Evolutionary conservation across 2,329 filamentous ascomycete genomes (phyloP).

Genomic region (Tolypocladium sp.): DNA sequence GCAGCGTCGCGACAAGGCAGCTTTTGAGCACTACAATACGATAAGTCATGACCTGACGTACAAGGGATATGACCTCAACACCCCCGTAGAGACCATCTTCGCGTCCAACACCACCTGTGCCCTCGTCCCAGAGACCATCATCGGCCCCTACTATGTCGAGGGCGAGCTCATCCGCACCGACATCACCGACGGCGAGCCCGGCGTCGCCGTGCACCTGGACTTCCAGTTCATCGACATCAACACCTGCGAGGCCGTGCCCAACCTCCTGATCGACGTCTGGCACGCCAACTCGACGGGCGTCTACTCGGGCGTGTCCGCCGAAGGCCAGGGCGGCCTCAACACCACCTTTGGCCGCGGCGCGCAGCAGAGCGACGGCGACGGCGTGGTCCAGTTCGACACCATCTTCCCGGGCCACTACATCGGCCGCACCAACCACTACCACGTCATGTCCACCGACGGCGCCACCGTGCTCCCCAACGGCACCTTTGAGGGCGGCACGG

Average conservation of each 20-base stretch:
- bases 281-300: conserved; percentile 35
- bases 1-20: conserved; percentile 1
- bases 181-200: conserved; percentile 28
- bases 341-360: conserved; percentile 29
- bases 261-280: conserved; percentile 34
- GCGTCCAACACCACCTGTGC: conserved; percentile 7
- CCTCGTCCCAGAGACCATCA: conserved; percentile 7
- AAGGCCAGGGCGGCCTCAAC: conserved; percentile 25
- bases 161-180: conserved; percentile 28
- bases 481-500: conserved; percentile 38
- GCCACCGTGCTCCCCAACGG: conserved; percentile 34
- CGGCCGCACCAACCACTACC: conserved; percentile 30
- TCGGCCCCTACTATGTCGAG: conserved; percentile 17
- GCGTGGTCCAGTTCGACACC: conserved; percentile 30
- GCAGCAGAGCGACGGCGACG: conserved; percentile 27
- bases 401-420: conserved; percentile 34
- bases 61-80: conserved; percentile 1
- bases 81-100: conserved; percentile 4
- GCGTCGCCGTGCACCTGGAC: conserved; percentile 30
- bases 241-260: conserved; percentile 28
- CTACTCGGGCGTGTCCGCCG: conserved; percentile 29
- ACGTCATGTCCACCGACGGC: conserved; percentile 19
- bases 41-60: conserved; percentile 3
- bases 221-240: conserved; percentile 32
- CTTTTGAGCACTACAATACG: conserved; percentile 2